phyloP scores from a whole-genome alignment of 2,329 filamentous ascomycete genomes.

The Chaetomiaceae sp. region DNA sequence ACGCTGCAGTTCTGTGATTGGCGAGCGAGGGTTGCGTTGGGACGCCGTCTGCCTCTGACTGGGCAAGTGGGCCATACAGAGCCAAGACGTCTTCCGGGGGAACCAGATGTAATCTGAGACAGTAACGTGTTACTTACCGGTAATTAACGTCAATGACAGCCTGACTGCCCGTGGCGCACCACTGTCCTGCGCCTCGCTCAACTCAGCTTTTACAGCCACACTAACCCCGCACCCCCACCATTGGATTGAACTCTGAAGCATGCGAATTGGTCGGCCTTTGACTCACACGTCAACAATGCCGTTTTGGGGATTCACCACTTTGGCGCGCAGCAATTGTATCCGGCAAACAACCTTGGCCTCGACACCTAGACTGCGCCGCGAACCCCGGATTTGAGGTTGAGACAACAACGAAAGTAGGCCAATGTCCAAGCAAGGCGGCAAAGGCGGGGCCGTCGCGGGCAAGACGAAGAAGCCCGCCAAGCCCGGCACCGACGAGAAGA shows the following conservation, averaged over 20 bases:
- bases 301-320: not conserved
- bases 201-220: constrained; percentile 19
- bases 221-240: constrained; percentile 19
- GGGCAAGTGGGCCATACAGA: too few relatives aligned
- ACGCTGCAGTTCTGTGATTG: not conserved
- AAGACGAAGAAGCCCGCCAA: constrained; percentile 54
- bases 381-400: not conserved
- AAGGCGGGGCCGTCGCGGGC: constrained; percentile 34
- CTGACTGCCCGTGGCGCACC: too few relatives aligned
- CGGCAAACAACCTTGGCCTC: not conserved
- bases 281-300: constrained; percentile 13
- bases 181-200: constrained; percentile 5
- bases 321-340: not conserved
- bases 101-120: too few relatives aligned
- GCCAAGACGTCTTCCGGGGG: too few relatives aligned
- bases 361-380: not conserved
- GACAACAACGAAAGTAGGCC: not conserved
- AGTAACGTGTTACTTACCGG: too few relatives aligned
- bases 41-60: too few relatives aligned
- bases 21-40: not conserved
- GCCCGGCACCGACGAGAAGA: constrained; percentile 48
- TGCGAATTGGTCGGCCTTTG: constrained; percentile 12
- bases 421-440: constrained; percentile 46
- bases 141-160: too few relatives aligned
- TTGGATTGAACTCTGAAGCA: constrained; percentile 4